Conservation (phyloP, 164 flowering plant genomes). For the Berberis vulgaris region DNA sequence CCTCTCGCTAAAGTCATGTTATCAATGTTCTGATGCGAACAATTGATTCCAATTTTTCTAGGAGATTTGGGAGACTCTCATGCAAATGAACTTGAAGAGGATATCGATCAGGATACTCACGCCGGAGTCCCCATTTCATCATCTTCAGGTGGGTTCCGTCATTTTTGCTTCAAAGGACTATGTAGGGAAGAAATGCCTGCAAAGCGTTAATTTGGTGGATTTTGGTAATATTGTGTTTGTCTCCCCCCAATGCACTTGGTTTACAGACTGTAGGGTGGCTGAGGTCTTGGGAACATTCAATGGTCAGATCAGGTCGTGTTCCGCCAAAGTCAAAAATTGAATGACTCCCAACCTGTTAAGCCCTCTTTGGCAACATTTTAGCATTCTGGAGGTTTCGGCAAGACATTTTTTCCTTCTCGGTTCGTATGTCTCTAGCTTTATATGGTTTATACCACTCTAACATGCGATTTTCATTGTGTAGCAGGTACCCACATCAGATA, state of each 20-base stretch:
- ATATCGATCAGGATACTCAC: constrained; percentile 32
- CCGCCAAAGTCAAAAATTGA: constrained; percentile 58
- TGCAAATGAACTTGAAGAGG: constrained; percentile 52
- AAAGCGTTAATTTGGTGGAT: constrained; percentile 59
- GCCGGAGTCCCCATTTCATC: constrained; percentile 73
- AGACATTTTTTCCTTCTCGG: constrained; percentile 49
- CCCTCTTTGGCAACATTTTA: constrained; percentile 43
- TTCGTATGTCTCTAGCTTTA: constrained; percentile 89
- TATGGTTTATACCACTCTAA: constrained; percentile 39
- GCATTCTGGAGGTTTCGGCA: constrained; percentile 57
- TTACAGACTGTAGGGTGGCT: constrained; percentile 68
- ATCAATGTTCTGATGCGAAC: too few relatives aligned
- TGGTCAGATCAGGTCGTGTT: constrained; percentile 17
- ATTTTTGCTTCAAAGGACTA: constrained; percentile 87
- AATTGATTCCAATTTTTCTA: constrained; percentile 10
- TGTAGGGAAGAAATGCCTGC: constrained; percentile 74
- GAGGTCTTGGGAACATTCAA: constrained; percentile 76
- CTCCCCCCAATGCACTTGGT: constrained; percentile 29
- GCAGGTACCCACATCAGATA: too few relatives aligned
- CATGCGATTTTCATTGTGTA: background rate
- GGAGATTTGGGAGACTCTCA: constrained; percentile 81
- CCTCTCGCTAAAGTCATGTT: too few relatives aligned
- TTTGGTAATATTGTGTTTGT: constrained; percentile 41
- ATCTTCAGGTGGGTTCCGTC: constrained; percentile 99
- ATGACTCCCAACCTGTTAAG: constrained; percentile 59